Evolutionary conservation across 2,329 filamentous ascomycete genomes (phyloP).

Genomic region (Lachnellula occidentalis): DNA sequence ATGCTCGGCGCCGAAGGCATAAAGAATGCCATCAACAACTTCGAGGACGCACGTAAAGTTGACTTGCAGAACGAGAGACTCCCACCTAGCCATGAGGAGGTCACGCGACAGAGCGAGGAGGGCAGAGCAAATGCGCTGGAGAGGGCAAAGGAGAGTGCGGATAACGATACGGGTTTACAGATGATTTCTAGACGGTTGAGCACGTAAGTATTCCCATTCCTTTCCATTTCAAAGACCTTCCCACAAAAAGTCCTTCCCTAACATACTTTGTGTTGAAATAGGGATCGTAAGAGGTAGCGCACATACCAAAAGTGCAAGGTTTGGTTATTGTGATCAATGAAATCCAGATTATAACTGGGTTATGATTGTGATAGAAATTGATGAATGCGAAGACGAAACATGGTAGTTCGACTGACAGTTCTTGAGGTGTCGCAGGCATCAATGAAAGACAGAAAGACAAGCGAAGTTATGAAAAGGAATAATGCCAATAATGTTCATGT

Average conservation of each 20-base stretch:
- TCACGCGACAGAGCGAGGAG: constrained; percentile 74
- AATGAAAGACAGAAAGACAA: neutral
- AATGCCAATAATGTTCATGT: constrained; percentile 10
- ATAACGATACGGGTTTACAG: constrained; percentile 84
- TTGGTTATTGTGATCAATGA: constrained; percentile 7
- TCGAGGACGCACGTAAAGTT: constrained; percentile 95
- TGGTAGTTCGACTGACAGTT: too few species aligned
- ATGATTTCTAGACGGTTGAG: constrained; percentile 86
- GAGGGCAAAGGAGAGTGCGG: constrained; percentile 79
- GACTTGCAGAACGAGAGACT: constrained; percentile 94
- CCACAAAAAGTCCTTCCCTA: neutral
- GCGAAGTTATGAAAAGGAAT: constrained; percentile 3
- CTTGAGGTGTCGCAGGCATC: too few species aligned
- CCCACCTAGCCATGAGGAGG: constrained; percentile 88
- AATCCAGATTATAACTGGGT: neutral
- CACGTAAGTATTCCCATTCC: constrained; percentile 65
- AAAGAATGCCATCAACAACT: constrained; percentile 95
- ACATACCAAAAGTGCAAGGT: neutral
- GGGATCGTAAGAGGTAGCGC: constrained; percentile 24
- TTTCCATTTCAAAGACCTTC: neutral
- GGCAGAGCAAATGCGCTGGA: constrained; percentile 78
- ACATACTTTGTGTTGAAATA: constrained; percentile 6
- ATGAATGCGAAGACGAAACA: constrained; percentile 13
- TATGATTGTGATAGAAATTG: constrained; percentile 12
- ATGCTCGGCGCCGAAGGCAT: constrained; percentile 98